A percentile compares a stretch with the other conserved stretches of the same genome.
Evolutionary conservation across 805 yeast species (phyloP).

Genomic region (Diddensiella caesifluorescens): DNA sequence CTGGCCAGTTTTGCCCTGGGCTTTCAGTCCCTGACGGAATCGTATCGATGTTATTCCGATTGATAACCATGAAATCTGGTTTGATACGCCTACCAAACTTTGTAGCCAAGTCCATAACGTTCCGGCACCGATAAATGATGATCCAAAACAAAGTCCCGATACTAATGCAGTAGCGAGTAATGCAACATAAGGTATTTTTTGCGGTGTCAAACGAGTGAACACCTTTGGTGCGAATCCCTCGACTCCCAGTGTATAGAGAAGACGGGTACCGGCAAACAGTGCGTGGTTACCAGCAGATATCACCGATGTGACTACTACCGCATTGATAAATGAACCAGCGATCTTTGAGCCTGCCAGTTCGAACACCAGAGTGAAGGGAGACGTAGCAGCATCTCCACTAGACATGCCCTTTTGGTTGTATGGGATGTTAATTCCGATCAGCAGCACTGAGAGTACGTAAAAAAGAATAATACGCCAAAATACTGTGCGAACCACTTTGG

Average conservation of each 20-base stretch:
- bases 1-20: constrained; percentile 38
- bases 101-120: constrained; percentile 51
- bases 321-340: constrained; percentile 49
- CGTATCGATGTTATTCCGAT: constrained; percentile 51
- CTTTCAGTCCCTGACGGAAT: constrained; percentile 43
- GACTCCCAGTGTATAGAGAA: constrained; percentile 53
- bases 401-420: constrained; percentile 45
- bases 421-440: constrained; percentile 57
- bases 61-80: constrained; percentile 58
- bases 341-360: constrained; percentile 40
- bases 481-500: constrained; percentile 52
- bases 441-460: constrained; percentile 49
- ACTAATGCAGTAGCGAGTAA: constrained; percentile 45
- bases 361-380: constrained; percentile 43
- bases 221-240: constrained; percentile 55
- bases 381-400: constrained; percentile 39
- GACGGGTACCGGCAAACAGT: constrained; percentile 59
- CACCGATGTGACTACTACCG: constrained; percentile 56
- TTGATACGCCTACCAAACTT: constrained; percentile 57
- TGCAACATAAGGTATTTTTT: constrained; percentile 50
- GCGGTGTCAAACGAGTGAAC: constrained; percentile 41
- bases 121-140: constrained; percentile 48
- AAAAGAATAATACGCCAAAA: constrained; percentile 49
- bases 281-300: constrained; percentile 64
- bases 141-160: constrained; percentile 56